These are phyloP conservation scores for Apiospora marii DNA, from an alignment of 2,329 filamentous ascomycete species.

Conservation along the genomic window DNA sequence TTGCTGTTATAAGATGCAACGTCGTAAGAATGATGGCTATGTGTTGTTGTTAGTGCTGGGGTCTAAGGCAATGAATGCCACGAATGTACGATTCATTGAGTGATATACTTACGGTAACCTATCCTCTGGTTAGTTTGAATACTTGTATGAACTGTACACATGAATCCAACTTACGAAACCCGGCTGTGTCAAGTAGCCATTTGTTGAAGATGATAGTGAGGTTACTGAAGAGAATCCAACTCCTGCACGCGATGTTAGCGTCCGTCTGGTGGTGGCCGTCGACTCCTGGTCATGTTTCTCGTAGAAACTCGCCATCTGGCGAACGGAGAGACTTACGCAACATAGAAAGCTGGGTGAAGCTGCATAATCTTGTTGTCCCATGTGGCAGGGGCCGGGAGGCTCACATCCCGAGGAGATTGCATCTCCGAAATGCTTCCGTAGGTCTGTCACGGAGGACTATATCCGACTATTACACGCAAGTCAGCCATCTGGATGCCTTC, in stretches of 20 bases:
- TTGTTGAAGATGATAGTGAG: slow-evolving; percentile 92
- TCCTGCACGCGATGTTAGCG: slow-evolving; percentile 43
- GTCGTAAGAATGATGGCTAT: slow-evolving; percentile 65
- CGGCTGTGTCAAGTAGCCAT: slow-evolving; percentile 77
- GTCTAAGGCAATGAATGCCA: not conserved
- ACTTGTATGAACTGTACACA: not conserved
- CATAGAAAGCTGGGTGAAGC: slow-evolving; percentile 29
- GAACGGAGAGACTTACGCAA: slow-evolving; percentile 23
- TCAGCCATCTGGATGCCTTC: not conserved
- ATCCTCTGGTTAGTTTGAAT: not conserved
- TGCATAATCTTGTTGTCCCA: slow-evolving; percentile 17
- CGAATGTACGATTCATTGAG: not conserved
- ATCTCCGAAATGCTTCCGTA: not conserved
- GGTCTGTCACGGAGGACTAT: not conserved
- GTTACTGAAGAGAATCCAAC: slow-evolving; percentile 87
- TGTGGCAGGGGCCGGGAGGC: slow-evolving; percentile 3
- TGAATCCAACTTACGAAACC: slow-evolving; percentile 64
- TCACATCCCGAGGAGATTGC: not conserved
- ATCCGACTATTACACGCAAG: not conserved
- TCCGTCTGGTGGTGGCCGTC: not conserved
- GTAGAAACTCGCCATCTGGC: not conserved
- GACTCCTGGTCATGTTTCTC: not conserved
- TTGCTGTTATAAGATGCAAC: slow-evolving; percentile 72
- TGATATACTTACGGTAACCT: not conserved
- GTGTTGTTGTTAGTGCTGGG: not conserved